Conservation (phyloP, 2,329 filamentous ascomycete genomes). For the Penicillium italicum region DNA sequence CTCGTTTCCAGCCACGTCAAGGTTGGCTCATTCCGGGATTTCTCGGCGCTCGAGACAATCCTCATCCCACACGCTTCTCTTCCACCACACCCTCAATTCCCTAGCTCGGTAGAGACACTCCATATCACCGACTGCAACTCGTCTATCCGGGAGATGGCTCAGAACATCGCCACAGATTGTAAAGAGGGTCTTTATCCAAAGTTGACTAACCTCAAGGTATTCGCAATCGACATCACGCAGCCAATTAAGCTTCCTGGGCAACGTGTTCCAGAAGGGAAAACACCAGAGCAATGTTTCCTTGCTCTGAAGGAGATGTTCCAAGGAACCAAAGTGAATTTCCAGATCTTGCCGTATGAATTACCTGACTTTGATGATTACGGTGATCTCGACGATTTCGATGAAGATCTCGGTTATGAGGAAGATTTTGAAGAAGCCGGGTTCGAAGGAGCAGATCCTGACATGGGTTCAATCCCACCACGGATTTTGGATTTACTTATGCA, state of each 20-base stretch:
- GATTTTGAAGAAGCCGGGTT: background rate
- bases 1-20: slow-evolving; percentile 7
- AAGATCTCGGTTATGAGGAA: background rate
- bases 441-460: background rate
- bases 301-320: slow-evolving; percentile 17
- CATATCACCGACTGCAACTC: slow-evolving; percentile 22
- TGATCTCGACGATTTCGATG: background rate
- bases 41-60: slow-evolving; percentile 17
- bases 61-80: slow-evolving; percentile 19
- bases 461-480: background rate
- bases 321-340: slow-evolving; percentile 16
- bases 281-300: slow-evolving; percentile 14
- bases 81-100: slow-evolving; percentile 21
- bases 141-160: slow-evolving; percentile 16
- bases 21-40: slow-evolving; percentile 21
- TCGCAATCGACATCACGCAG: slow-evolving; percentile 17
- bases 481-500: slow-evolving; percentile 4
- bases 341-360: slow-evolving; percentile 9
- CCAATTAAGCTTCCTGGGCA: slow-evolving; percentile 15
- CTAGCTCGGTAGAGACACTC: slow-evolving; percentile 14
- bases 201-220: slow-evolving; percentile 13
- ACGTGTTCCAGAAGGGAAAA: slow-evolving; percentile 15
- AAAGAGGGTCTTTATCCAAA: slow-evolving; percentile 20
- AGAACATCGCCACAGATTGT: slow-evolving; percentile 20
- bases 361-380: background rate